Evolutionary conservation across 768 basidiomycete species (phyloP).

Genomic region (Suillus variegatus): DNA sequence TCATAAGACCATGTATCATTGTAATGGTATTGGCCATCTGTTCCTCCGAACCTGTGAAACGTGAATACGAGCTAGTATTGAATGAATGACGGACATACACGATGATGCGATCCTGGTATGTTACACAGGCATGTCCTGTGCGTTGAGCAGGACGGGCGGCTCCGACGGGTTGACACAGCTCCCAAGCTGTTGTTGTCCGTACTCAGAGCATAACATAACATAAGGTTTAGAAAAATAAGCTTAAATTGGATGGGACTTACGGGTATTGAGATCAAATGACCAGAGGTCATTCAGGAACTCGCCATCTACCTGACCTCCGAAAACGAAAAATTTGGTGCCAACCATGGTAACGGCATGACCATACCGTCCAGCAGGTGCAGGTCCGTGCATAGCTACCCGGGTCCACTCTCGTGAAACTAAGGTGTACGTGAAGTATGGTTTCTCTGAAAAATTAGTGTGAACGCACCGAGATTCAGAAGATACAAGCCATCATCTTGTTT

Average conservation of each 20-base stretch:
- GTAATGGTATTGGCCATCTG: conserved; percentile 98
- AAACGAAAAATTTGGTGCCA: conserved; percentile 89
- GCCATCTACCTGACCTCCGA: conserved; percentile 95
- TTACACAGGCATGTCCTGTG: conserved; percentile 90
- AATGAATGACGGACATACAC: conserved; percentile 54
- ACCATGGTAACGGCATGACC: conserved; percentile 95
- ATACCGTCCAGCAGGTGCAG: conserved; percentile 85
- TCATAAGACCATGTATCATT: conserved; percentile 99
- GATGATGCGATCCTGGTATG: conserved; percentile 80
- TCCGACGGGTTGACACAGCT: conserved; percentile 63
- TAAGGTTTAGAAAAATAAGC: conserved; percentile 5
- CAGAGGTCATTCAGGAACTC: conserved; percentile 94
- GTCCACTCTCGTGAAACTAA: conserved; percentile 96
- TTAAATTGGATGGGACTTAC: conserved; percentile 48
- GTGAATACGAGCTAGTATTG: conserved; percentile 17
- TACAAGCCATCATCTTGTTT: conserved; percentile 93
- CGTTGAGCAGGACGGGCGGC: conserved; percentile 73
- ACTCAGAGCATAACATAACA: conserved; percentile 46
- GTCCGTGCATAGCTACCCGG: conserved; percentile 72
- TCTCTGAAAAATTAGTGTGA: conserved; percentile 1
- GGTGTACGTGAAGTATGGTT: conserved; percentile 4
- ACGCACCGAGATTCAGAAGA: conserved; percentile 89
- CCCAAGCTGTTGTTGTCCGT: conserved; percentile 84
- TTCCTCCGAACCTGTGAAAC: conserved; percentile 88
- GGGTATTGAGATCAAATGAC: conserved; percentile 92